Evolutionary conservation across 2,329 filamentous ascomycete genomes (phyloP).

Genomic region (Diplodia corticola): DNA sequence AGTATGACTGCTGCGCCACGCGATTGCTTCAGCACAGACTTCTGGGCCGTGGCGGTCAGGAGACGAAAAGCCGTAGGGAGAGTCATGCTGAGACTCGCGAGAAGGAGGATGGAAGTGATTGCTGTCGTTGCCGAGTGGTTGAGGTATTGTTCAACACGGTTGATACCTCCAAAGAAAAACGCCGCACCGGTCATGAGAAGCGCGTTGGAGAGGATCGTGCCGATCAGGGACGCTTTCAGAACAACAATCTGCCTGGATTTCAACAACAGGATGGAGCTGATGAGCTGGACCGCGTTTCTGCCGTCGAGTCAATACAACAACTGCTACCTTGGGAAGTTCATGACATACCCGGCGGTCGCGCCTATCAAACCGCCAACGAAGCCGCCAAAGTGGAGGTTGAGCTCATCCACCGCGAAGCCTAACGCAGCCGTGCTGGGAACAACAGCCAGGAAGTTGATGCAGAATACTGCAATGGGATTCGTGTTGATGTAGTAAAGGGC

Average conservation of each 20-base stretch:
- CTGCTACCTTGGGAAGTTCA: too few species aligned
- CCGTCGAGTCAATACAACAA: too few species aligned
- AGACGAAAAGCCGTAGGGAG: slow-evolving; percentile 83
- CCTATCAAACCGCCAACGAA: too few species aligned
- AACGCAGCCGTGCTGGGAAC: too few species aligned
- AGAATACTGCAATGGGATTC: too few species aligned
- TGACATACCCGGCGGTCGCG: too few species aligned
- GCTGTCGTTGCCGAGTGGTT: slow-evolving; percentile 91
- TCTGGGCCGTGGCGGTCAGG: slow-evolving; percentile 35
- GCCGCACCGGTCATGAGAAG: slow-evolving; percentile 87
- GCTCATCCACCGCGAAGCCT: too few species aligned
- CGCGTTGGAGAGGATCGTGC: slow-evolving; percentile 87
- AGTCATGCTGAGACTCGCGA: slow-evolving; percentile 78
- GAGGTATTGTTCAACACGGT: slow-evolving; percentile 80
- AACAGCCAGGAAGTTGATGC: too few species aligned
- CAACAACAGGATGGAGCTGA: not conserved
- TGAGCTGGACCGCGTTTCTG: too few species aligned
- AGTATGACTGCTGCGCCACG: slow-evolving; percentile 77
- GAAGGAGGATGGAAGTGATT: slow-evolving; percentile 73
- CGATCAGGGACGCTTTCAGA: slow-evolving; percentile 88
- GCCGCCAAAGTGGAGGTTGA: too few species aligned
- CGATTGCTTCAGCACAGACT: slow-evolving; percentile 43
- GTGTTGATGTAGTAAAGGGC: too few species aligned
- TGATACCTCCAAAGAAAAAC: slow-evolving; percentile 83
- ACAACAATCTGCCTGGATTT: slow-evolving; percentile 73